These are phyloP conservation scores for Mycena belliarum DNA, from an alignment of 768 basidiomycete species.

Conservation along the genomic window DNA sequence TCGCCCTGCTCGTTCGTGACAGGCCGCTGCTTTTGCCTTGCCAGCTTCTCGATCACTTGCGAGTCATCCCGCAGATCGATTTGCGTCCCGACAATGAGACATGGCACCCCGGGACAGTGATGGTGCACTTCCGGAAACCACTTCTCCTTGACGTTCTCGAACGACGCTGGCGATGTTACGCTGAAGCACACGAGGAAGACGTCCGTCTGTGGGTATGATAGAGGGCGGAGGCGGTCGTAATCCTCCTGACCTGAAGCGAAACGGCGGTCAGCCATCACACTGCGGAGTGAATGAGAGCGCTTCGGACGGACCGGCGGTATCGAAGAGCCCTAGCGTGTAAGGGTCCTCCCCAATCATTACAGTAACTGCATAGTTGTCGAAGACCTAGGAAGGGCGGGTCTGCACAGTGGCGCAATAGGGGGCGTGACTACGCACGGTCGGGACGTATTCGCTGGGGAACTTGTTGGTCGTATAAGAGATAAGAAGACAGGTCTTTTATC, in stretches of 20 bases:
- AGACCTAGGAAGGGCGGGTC: slow-evolving; percentile 56
- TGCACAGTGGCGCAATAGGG: slow-evolving; percentile 25
- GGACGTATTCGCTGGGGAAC: slow-evolving; percentile 98
- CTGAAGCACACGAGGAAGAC: slow-evolving; percentile 99
- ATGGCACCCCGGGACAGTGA: slow-evolving; percentile 98
- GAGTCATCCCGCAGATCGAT: slow-evolving; percentile 94
- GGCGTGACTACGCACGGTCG: slow-evolving; percentile 68
- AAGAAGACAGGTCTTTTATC: slow-evolving; percentile 81
- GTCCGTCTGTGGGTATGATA: slow-evolving; percentile 99
- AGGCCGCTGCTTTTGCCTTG: slow-evolving; percentile 94
- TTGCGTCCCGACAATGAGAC: slow-evolving; percentile 98
- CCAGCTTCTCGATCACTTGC: slow-evolving; percentile 92
- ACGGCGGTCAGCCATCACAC: neutral
- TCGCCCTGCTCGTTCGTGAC: slow-evolving; percentile 88
- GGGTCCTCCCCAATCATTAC: slow-evolving; percentile 99
- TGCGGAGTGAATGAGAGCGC: slow-evolving; percentile 6
- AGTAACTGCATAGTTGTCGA: slow-evolving; percentile 99
- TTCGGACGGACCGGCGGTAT: slow-evolving; percentile 87
- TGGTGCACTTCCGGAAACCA: slow-evolving; percentile 99
- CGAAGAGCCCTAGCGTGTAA: slow-evolving; percentile 96
- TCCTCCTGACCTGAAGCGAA: slow-evolving; percentile 86
- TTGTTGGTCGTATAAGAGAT: slow-evolving; percentile 98
- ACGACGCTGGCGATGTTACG: slow-evolving; percentile 96
- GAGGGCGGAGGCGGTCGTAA: slow-evolving; percentile 97
- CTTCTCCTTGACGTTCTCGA: slow-evolving; percentile 99